Conservation (phyloP, 2,329 filamentous ascomycete species). For the Pseudocercospora eumusae region DNA sequence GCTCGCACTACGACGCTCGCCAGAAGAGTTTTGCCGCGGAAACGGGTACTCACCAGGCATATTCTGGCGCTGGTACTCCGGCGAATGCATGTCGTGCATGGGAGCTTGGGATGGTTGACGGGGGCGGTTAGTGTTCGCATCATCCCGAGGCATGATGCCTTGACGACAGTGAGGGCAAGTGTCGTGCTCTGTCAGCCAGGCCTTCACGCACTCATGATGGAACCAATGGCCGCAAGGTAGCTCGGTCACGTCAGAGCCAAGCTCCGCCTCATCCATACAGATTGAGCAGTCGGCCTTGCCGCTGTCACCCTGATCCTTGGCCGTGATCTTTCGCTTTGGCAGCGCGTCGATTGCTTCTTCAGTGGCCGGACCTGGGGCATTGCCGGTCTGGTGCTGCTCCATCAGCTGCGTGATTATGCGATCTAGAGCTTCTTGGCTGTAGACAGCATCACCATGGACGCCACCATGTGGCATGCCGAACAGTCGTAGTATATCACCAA, state of each 20-base stretch:
- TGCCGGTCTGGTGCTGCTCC: constrained; percentile 75
- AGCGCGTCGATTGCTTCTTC: constrained; percentile 72
- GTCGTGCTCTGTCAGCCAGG: constrained; percentile 88
- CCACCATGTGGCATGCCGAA: constrained; percentile 45
- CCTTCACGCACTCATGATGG: constrained; percentile 75
- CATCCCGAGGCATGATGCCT: constrained; percentile 48
- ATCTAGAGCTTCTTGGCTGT: constrained; percentile 87
- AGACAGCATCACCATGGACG: constrained; percentile 74
- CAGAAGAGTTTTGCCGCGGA: constrained; percentile 22
- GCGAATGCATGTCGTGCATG: constrained; percentile 35
- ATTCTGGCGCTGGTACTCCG: constrained; percentile 29
- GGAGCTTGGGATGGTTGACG: constrained; percentile 36
- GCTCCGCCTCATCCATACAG: constrained; percentile 81
- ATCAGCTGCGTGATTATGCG: constrained; percentile 84
- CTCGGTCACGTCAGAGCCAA: constrained; percentile 72
- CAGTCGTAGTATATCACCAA: constrained; percentile 31
- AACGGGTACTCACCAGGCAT: constrained; percentile 30
- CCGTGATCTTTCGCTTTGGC: constrained; percentile 65
- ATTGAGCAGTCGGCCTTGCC: constrained; percentile 83
- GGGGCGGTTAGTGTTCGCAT: constrained; percentile 24
- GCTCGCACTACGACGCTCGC: constrained; percentile 19
- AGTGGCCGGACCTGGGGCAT: constrained; percentile 79
- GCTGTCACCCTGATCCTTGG: constrained; percentile 69
- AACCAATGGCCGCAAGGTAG: constrained; percentile 95
- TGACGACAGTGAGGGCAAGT: constrained; percentile 82